These are phyloP conservation scores for Cordyceps pruinosa DNA, from an alignment of 2,329 filamentous ascomycete genomes.

Conservation along the genomic window DNA sequence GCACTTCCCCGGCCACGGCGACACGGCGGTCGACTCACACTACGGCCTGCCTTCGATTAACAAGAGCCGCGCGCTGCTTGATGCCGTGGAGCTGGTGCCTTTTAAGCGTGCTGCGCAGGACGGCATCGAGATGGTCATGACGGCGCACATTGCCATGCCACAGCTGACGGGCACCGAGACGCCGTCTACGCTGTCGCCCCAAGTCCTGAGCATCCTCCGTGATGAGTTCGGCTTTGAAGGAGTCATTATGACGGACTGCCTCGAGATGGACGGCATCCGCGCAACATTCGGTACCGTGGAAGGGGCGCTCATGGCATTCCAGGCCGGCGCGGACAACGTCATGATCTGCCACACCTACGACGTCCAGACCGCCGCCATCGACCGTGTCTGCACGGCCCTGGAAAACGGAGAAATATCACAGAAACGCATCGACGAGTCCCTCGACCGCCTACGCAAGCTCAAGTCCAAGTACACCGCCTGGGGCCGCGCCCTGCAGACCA, in stretches of 20 bases:
- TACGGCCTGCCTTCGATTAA: slow-evolving; percentile 21
- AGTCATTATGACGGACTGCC: slow-evolving; percentile 22
- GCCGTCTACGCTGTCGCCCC: slow-evolving; percentile 20
- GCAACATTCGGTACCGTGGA: slow-evolving; percentile 21
- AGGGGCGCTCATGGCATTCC: slow-evolving; percentile 19
- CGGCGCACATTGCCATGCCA: slow-evolving; percentile 22
- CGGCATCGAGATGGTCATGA: slow-evolving; percentile 24
- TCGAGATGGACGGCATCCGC: slow-evolving; percentile 23
- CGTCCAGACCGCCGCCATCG: slow-evolving; percentile 19
- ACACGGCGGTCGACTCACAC: slow-evolving; percentile 22
- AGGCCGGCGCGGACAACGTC: slow-evolving; percentile 22
- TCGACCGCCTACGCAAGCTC: slow-evolving; percentile 16
- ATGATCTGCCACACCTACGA: slow-evolving; percentile 24
- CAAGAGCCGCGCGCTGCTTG: slow-evolving; percentile 19
- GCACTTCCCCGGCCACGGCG: slow-evolving; percentile 23
- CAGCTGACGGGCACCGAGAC: slow-evolving; percentile 16
- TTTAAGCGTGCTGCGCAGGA: slow-evolving; percentile 17
- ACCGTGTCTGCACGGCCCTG: slow-evolving; percentile 19
- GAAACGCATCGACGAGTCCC: slow-evolving; percentile 16
- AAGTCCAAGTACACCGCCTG: slow-evolving; percentile 20
- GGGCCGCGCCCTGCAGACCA: slow-evolving; percentile 16
- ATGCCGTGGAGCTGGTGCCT: slow-evolving; percentile 19
- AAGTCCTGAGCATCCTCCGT: slow-evolving; percentile 19
- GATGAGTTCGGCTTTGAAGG: slow-evolving; percentile 18
- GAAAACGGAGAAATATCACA: slow-evolving; percentile 14